phyloP scores from a whole-genome alignment of 306 rosid genomes.

The Echinosophora koreensis region DNA sequence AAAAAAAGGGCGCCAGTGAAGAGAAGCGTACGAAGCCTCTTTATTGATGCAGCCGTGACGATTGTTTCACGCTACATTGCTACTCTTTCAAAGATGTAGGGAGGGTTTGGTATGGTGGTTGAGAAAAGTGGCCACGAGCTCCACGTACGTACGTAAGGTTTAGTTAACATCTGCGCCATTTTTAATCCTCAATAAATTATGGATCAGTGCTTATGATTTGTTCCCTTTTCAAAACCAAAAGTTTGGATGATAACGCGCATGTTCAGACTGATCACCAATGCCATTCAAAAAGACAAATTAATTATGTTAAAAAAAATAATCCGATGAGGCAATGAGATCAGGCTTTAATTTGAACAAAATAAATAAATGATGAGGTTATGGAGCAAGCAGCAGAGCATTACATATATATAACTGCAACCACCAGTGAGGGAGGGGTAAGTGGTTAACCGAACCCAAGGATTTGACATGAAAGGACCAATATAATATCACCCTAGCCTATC shows the following conservation, averaged over 20 bases:
- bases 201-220: neutral
- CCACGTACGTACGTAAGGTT: slow-evolving; percentile 38
- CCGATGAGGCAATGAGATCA: neutral
- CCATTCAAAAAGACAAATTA: neutral
- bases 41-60: neutral
- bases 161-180: neutral
- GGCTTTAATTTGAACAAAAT: slow-evolving; percentile 20
- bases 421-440: slow-evolving; percentile 40
- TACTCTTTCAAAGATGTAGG: slow-evolving; percentile 37
- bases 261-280: slow-evolving; percentile 7
- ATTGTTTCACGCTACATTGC: neutral
- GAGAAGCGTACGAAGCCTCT: neutral
- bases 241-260: slow-evolving; percentile 1
- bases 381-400: slow-evolving; percentile 45
- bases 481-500: no score
- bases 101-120: slow-evolving; percentile 61
- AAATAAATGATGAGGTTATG: slow-evolving; percentile 8
- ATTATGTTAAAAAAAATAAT: neutral
- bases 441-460: slow-evolving; percentile 50
- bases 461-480: no score
- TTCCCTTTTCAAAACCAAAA: neutral
- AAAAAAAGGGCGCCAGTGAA: neutral
- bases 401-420: slow-evolving; percentile 45
- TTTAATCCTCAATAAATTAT: neutral
- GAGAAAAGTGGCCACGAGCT: slow-evolving; percentile 41